These are phyloP conservation scores for Dothideomycetes sp. DNA, from an alignment of 2,329 filamentous ascomycete genomes.

Conservation along the genomic window DNA sequence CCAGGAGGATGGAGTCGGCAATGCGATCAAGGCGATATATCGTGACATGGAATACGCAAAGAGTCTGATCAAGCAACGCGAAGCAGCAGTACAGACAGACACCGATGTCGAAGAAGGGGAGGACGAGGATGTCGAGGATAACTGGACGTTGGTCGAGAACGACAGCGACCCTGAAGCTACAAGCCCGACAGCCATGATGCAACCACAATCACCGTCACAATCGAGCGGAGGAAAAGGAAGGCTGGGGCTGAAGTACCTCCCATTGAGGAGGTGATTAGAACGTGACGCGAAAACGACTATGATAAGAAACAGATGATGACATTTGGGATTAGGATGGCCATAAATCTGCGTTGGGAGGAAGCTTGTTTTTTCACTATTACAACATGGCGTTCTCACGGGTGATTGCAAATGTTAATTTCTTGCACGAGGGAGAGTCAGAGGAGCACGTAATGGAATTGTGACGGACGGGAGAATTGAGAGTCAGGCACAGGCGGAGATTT, in stretches of 20 bases:
- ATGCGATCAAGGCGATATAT: constrained; percentile 85
- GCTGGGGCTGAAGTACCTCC: constrained; percentile 2
- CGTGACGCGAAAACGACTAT: background rate
- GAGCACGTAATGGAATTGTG: too few species aligned
- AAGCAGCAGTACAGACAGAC: constrained; percentile 14
- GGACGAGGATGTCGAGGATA: constrained; percentile 25
- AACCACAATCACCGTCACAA: constrained; percentile 10
- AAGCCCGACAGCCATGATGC: constrained; percentile 14
- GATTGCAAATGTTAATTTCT: too few species aligned
- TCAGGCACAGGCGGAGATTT: too few species aligned
- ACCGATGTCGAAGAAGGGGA: constrained; percentile 24
- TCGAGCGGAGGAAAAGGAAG: constrained; percentile 1
- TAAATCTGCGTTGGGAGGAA: constrained; percentile 2
- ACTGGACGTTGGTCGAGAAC: constrained; percentile 78
- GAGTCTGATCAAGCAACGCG: constrained; percentile 61
- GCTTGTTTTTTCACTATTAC: background rate
- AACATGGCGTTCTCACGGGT: constrained; percentile 11
- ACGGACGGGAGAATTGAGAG: too few species aligned
- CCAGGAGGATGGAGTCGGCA: constrained; percentile 82
- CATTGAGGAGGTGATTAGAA: constrained; percentile 1
- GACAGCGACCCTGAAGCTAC: constrained; percentile 35
- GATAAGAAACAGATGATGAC: constrained; percentile 8
- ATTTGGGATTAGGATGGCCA: constrained; percentile 11
- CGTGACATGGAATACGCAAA: constrained; percentile 89
- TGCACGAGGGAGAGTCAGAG: too few species aligned